Conservation (phyloP, 495 filamentous ascomycete genomes). For the Penicillium macrosclerotiorum region DNA sequence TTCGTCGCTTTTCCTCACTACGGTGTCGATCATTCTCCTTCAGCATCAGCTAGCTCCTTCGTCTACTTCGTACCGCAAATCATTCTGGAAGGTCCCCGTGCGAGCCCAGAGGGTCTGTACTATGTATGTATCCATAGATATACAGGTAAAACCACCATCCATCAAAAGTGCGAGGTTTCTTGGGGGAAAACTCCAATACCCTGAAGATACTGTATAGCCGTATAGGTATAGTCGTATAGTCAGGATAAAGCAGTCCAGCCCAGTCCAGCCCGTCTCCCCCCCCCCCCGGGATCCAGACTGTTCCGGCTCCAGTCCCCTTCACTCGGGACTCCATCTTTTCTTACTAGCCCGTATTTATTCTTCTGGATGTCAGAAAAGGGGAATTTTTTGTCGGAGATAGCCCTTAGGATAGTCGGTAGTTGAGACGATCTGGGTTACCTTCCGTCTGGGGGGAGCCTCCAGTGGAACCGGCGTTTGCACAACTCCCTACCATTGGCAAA, state of each 20-base stretch:
- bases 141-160: no score
- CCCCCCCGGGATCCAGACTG: background rate
- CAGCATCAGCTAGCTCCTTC: background rate
- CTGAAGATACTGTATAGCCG: no score
- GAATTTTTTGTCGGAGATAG: background rate
- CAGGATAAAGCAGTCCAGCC: no score
- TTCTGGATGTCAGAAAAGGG: background rate
- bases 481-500: background rate
- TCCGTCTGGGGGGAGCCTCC: background rate
- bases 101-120: background rate
- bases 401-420: background rate
- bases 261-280: no score
- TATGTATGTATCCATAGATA: no score
- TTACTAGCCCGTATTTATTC: background rate
- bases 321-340: background rate
- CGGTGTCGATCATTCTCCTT: conserved; percentile 22
- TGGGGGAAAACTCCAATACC: no score
- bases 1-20: conserved; percentile 5
- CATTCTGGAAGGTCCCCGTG: background rate
- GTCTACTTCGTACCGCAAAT: background rate
- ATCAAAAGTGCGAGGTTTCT: no score
- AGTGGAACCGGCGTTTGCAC: background rate
- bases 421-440: background rate
- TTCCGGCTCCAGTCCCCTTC: background rate
- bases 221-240: no score